Evolutionary conservation across 768 basidiomycete species (phyloP), one percentile per base, ranked within the genome.

Genomic region (Suillus lakei): DNA sequence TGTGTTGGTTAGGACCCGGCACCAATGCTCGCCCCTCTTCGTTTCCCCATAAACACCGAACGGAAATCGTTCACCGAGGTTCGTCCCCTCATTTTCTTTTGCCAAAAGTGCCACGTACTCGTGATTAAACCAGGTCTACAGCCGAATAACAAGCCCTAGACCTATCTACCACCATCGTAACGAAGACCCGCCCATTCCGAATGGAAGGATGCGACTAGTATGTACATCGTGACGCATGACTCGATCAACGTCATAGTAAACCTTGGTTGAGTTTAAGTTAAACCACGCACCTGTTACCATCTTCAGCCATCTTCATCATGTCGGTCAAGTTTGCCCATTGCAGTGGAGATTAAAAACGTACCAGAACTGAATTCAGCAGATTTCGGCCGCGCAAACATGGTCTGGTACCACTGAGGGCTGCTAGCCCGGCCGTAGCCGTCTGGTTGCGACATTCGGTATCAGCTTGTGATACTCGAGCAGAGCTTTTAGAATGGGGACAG

Each of bases 31-130:
- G 26, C 26, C 58, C 58, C 39, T 41, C 58, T 59, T 59, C 58
- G 39, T 59, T 28, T 59, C 58, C 58, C 41, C 58, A 41, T 30
- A 59, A 59, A 59, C 58, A 59, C 58, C 58, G 58, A 59, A 59
- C 12, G 39, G 58, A 59, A 59, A 41, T 30, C 18, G 23, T 58
- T 39, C 38, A 26, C 16, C 36, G 38, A 30, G 39, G 58, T 59
- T 28, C 26, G 13, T 59, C 38, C 39, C 58, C 58, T 41, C 58
- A 41, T 59, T 59, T 41, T 1, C 39, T 28, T 39, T 41, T 30
- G 26, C 58, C 12, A 41, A 18, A 59, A 59, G 58, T 59, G 39
- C 38, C 39, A 59, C 58, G 39, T 41, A 59, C 38, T 59, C 28
- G 26, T 18, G 23, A 58, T 41, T 41, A 10, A 26, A 26, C 23